A percentile compares a stretch with the other conserved stretches of the same genome.
Evolutionary conservation across 805 yeast genomes (phyloP).

Genomic region (Brettanomyces naardenensis): DNA sequence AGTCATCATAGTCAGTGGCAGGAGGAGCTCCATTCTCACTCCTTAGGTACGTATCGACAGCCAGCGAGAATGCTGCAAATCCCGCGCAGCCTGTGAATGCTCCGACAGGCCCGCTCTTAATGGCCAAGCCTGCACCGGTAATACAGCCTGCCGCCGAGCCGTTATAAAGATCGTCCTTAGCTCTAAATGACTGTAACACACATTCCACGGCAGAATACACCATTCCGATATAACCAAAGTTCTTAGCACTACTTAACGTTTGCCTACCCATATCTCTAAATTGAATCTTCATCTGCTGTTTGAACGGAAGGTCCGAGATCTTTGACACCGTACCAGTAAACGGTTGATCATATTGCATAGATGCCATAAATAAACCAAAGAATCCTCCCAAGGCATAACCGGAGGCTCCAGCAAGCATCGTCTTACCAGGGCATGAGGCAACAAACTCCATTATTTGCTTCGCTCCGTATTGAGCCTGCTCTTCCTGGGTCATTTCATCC

Average conservation of each 20-base stretch:
- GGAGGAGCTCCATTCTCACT: conserved; percentile 84
- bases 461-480: conserved; percentile 90
- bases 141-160: conserved; percentile 92
- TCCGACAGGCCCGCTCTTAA: conserved; percentile 90
- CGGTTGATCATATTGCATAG: conserved; percentile 80
- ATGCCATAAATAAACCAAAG: conserved; percentile 91
- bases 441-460: conserved; percentile 72
- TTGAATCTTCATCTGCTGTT: conserved; percentile 87
- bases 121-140: conserved; percentile 93
- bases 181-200: conserved; percentile 75
- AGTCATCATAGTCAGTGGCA: conserved; percentile 75
- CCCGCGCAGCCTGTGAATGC: conserved; percentile 93
- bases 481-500: conserved; percentile 78
- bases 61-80: conserved; percentile 90
- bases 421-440: conserved; percentile 93
- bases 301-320: conserved; percentile 79
- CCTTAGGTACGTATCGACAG: conserved; percentile 79
- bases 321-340: conserved; percentile 36
- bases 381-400: conserved; percentile 95
- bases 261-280: conserved; percentile 87
- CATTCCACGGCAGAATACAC: conserved; percentile 92
- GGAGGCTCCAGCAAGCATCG: conserved; percentile 84
- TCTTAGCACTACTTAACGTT: conserved; percentile 84
- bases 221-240: conserved; percentile 89
- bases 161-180: conserved; percentile 86